These are phyloP conservation scores for Kwoniella pini DNA, from an alignment of 768 basidiomycete genomes.

Conservation along the genomic window DNA sequence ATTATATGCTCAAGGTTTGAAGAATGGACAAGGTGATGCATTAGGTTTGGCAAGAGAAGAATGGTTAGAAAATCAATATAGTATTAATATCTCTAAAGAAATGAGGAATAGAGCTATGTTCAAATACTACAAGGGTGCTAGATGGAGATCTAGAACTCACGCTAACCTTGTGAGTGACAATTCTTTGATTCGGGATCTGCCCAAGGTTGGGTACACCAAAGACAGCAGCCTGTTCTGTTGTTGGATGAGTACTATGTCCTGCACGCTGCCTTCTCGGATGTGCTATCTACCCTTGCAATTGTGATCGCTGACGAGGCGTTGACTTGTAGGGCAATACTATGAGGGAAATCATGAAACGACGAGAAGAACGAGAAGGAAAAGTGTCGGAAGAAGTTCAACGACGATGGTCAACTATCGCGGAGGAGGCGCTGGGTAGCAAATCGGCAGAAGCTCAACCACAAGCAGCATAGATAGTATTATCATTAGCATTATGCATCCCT, in stretches of 20 bases:
- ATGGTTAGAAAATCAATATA: constrained; percentile 68
- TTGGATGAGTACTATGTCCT: no score
- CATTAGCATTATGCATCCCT: background rate
- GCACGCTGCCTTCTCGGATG: no score
- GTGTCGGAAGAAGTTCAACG: constrained; percentile 22
- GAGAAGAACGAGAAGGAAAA: constrained; percentile 51
- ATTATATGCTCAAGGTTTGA: constrained; percentile 64
- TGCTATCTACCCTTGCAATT: no score
- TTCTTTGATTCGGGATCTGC: background rate
- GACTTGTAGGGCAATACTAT: constrained; percentile 58
- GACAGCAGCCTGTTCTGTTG: no score
- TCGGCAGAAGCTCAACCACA: background rate
- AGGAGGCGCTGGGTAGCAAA: constrained; percentile 7
- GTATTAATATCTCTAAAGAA: constrained; percentile 56
- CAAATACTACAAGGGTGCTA: constrained; percentile 47
- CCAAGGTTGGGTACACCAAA: no score
- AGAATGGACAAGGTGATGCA: constrained; percentile 53
- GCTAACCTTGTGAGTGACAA: constrained; percentile 53
- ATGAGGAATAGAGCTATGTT: constrained; percentile 52
- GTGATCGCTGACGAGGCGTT: background rate
- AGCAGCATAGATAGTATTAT: background rate
- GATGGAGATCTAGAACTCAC: constrained; percentile 42
- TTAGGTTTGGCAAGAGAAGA: constrained; percentile 38
- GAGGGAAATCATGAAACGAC: constrained; percentile 60
- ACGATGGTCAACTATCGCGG: constrained; percentile 10